Conservation (phyloP, 192 early-diverging fungal genomes). For the Backusella morwellensis region DNA sequence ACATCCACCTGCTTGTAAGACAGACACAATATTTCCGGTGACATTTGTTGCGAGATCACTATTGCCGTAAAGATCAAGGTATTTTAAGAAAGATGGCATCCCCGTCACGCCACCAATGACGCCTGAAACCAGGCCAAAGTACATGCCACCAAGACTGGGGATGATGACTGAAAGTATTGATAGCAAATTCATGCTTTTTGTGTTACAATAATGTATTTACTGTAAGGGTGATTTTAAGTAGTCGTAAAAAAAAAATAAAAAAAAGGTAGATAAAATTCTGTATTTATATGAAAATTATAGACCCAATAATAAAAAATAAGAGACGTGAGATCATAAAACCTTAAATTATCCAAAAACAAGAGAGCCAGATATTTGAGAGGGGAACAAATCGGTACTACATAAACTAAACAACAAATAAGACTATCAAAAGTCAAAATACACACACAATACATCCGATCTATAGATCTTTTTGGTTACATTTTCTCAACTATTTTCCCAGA, state of each 20-base stretch:
- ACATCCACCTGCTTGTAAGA: constrained; percentile 7
- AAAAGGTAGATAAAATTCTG: neutral
- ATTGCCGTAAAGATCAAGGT: neutral
- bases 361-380: neutral
- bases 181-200: constrained; percentile 4
- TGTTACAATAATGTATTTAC: neutral
- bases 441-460: neutral
- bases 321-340: neutral
- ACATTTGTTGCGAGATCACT: neutral
- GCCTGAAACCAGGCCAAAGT: neutral
- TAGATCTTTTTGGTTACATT: constrained; percentile 4
- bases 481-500: neutral
- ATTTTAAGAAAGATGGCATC: neutral
- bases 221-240: neutral
- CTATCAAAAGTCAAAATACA: neutral
- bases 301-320: neutral
- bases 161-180: neutral
- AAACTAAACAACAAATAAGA: neutral
- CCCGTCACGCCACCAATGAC: neutral
- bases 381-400: neutral
- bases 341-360: neutral
- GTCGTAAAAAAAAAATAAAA: neutral
- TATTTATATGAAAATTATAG: neutral
- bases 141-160: neutral
- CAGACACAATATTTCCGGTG: constrained; percentile 8